A percentile compares a stretch with the other conserved stretches of the same genome.
Evolutionary conservation across 2,329 filamentous ascomycete species (phyloP).

Genomic region (Fusarium papillatum): DNA sequence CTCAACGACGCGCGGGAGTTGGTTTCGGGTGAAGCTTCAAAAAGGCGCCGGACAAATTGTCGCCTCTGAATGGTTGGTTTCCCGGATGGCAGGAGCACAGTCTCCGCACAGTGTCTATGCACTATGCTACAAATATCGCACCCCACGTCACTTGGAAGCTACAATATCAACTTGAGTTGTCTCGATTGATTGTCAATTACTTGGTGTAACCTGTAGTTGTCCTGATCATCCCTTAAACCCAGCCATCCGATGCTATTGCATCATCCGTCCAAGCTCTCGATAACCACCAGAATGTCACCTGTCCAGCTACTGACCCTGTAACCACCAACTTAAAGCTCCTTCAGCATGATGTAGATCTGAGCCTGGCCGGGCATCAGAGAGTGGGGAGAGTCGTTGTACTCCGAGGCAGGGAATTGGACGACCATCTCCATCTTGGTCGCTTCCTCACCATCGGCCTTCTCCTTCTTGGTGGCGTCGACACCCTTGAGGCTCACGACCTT

Average conservation of each 20-base stretch:
- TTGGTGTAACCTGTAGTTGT: background rate
- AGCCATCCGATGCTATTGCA: background rate
- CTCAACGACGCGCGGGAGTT: constrained; percentile 38
- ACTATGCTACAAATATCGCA: constrained; percentile 26
- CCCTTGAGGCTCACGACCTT: constrained; percentile 16
- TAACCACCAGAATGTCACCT: background rate
- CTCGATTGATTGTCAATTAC: background rate
- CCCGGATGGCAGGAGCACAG: constrained; percentile 32
- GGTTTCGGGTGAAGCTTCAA: constrained; percentile 43
- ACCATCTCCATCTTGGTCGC: constrained; percentile 23
- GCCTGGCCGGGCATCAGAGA: constrained; percentile 18
- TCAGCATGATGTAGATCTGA: constrained; percentile 28
- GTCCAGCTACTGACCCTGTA: background rate
- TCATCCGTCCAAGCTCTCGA: background rate
- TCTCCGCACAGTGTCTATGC: constrained; percentile 32
- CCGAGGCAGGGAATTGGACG: constrained; percentile 20
- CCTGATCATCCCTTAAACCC: background rate
- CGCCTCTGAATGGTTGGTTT: constrained; percentile 31
- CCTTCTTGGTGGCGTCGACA: background rate
- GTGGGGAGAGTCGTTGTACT: constrained; percentile 34
- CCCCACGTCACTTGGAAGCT: background rate
- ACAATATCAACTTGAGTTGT: background rate
- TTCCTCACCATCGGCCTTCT: background rate
- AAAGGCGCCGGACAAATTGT: constrained; percentile 40
- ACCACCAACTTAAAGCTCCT: constrained; percentile 17